These are phyloP conservation scores for Mycosphaerella arachidis DNA, from an alignment of 2,329 filamentous ascomycete genomes.

Conservation along the genomic window DNA sequence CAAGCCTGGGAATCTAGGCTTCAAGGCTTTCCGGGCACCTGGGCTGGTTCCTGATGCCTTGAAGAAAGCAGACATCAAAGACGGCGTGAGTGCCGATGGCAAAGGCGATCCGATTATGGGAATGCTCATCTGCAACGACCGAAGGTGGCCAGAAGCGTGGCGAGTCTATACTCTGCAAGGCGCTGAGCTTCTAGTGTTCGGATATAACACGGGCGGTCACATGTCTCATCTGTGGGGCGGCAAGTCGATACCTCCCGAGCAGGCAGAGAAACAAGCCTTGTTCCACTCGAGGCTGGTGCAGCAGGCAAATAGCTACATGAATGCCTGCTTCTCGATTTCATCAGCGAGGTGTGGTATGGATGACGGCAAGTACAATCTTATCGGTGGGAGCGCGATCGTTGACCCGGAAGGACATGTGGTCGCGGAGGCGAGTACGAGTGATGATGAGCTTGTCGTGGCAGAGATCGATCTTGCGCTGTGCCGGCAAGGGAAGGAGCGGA, in stretches of 20 bases:
- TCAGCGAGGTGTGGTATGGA: conserved; percentile 49
- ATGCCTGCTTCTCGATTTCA: conserved; percentile 49
- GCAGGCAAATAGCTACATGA: conserved; percentile 52
- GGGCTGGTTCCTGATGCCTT: conserved; percentile 39
- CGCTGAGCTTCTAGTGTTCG: conserved; percentile 46
- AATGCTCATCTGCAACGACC: conserved; percentile 53
- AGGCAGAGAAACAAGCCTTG: conserved; percentile 46
- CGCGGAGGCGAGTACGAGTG: conserved; percentile 47
- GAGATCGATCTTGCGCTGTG: conserved; percentile 49
- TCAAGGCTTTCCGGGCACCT: conserved; percentile 50
- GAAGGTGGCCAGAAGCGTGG: conserved; percentile 53
- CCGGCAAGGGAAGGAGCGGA: conserved; percentile 45
- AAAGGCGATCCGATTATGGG: conserved; percentile 50
- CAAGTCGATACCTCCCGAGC: conserved; percentile 40
- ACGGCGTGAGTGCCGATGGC: conserved; percentile 26
- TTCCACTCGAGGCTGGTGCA: conserved; percentile 52
- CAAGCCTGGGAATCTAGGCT: conserved; percentile 49
- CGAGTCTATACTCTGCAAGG: conserved; percentile 50
- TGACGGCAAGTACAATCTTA: conserved; percentile 48
- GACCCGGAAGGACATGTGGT: conserved; percentile 48
- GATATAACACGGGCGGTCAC: conserved; percentile 41
- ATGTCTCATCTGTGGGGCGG: conserved; percentile 46
- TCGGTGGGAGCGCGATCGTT: conserved; percentile 47
- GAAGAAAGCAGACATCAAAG: conserved; percentile 30
- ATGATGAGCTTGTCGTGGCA: conserved; percentile 49